Evolutionary conservation across 23 red algal genomes (phyloP).

Genomic region (Gracilaria domingensis): DNA sequence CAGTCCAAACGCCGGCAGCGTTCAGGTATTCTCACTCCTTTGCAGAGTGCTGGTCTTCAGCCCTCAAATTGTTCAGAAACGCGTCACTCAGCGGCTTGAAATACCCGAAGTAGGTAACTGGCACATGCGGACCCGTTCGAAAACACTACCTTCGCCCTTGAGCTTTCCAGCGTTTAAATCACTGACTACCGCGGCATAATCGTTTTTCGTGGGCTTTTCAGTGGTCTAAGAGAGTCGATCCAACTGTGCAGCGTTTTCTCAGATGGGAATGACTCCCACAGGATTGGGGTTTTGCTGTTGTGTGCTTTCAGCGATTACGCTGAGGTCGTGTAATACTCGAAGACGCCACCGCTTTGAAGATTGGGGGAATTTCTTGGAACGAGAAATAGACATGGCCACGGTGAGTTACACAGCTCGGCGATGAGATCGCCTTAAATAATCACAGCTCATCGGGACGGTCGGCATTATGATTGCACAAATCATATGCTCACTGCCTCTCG

Average conservation of each 20-base stretch:
- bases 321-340: neutral
- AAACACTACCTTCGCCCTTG: constrained; percentile 14
- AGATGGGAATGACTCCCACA: neutral
- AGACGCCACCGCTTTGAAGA: neutral
- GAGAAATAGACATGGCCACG: no score
- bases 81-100: constrained; percentile 9
- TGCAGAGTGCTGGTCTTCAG: neutral
- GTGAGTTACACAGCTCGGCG: no score
- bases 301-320: neutral
- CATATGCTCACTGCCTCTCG: no score
- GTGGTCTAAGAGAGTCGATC: constrained; percentile 27
- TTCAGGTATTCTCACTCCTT: constrained; percentile 25
- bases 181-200: neutral
- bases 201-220: constrained; percentile 1
- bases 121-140: constrained; percentile 27
- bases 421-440: no score
- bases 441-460: no score
- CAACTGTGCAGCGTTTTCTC: neutral
- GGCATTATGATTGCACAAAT: no score
- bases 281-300: no score
- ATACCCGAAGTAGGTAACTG: constrained; percentile 8
- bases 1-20: constrained; percentile 4
- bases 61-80: neutral
- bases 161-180: neutral
- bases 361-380: no score